These are phyloP conservation scores for Schizosaccharomyces pombe DNA, from an alignment of 805 yeast species.

Conservation along the genomic window ASM294v3 CU329670.1:5440501-5441000, in stretches of 20 bases:
- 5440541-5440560: constrained; percentile 19
- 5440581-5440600: constrained; percentile 15
- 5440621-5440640: constrained; percentile 75
- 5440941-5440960: constrained; percentile 55
- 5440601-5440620: constrained; percentile 35
- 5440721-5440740: constrained; percentile 26
- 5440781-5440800: constrained; percentile 69
- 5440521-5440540: constrained; percentile 14
- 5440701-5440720: constrained; percentile 59
- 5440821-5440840: constrained; percentile 34
- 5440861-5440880: constrained; percentile 18
- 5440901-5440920: constrained; percentile 52
- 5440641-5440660: constrained; percentile 35
- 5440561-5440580: constrained; percentile 24
- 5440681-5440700: constrained; percentile 69
- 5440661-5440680: constrained; percentile 44
- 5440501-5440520: constrained; percentile 15
- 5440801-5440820: constrained; percentile 26
- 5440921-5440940: constrained; percentile 62
- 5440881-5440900: constrained; percentile 57
- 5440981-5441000: constrained; percentile 63
- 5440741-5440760: constrained; percentile 24
- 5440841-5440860: constrained; percentile 39
- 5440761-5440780: constrained; percentile 76
- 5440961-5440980: constrained; percentile 61